phyloP scores from a whole-genome alignment of 1,284 basidiomycete genomes.

The Tilletia setariae region DNA sequence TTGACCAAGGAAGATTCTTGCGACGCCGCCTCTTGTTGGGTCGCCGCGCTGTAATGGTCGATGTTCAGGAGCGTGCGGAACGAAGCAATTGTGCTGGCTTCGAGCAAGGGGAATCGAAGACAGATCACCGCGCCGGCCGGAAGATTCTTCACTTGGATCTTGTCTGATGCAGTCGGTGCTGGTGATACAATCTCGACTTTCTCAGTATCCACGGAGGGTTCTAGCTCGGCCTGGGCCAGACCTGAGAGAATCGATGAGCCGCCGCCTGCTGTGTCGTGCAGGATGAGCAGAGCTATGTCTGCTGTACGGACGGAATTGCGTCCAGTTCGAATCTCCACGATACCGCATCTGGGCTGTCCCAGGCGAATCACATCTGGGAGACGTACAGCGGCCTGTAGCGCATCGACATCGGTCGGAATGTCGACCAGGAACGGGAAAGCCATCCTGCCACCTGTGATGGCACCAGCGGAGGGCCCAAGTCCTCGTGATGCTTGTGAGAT shows the following conservation, averaged over 20 bases:
- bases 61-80: neutral
- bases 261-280: constrained; percentile 4
- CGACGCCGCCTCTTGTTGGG: neutral
- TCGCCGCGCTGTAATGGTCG: constrained; percentile 10
- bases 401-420: constrained; percentile 39
- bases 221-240: neutral
- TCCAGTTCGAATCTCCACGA: constrained; percentile 34
- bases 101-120: constrained; percentile 16
- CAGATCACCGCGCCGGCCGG: neutral
- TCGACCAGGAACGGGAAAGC: constrained; percentile 23
- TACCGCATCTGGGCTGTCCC: constrained; percentile 30
- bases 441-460: neutral
- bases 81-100: constrained; percentile 5
- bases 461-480: neutral
- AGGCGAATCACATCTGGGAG: constrained; percentile 36
- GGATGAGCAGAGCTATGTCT: constrained; percentile 24
- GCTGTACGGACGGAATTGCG: constrained; percentile 30
- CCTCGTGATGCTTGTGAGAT: neutral
- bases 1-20: neutral
- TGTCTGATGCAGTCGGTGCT: neutral
- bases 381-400: constrained; percentile 25
- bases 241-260: constrained; percentile 3
- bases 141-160: constrained; percentile 15
- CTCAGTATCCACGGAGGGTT: neutral
- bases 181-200: neutral